Percentiles rank a stretch among this genome's conserved stretches.
Conservation (phyloP, 768 basidiomycete genomes). For the Leccinum imitatum region DNA sequence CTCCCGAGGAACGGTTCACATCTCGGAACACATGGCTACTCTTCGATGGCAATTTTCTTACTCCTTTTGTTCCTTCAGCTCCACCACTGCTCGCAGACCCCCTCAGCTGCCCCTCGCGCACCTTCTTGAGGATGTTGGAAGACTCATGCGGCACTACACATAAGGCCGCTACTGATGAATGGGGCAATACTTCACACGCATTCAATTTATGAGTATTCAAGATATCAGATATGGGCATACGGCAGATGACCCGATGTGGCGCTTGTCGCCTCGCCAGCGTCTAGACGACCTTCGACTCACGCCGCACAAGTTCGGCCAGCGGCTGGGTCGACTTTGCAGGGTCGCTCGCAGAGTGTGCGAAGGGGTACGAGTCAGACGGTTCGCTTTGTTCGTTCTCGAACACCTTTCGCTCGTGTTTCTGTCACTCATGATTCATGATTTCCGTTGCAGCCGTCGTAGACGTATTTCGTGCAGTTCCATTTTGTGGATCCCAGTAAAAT, state of each 20-base stretch:
- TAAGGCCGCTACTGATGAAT: too few species aligned
- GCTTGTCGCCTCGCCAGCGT: background rate
- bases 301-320: background rate
- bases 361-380: slow-evolving; percentile 1
- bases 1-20: slow-evolving; percentile 19
- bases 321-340: too few species aligned
- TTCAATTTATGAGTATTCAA: too few species aligned
- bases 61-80: slow-evolving; percentile 57
- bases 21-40: slow-evolving; percentile 59
- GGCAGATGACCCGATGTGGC: too few species aligned
- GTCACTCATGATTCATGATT: background rate
- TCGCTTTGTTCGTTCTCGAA: slow-evolving; percentile 20
- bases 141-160: too few species aligned
- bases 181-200: too few species aligned
- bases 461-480: slow-evolving; percentile 18
- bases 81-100: slow-evolving; percentile 53
- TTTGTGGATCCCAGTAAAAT: slow-evolving; percentile 18
- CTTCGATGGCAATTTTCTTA: slow-evolving; percentile 61
- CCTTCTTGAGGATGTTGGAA: too few species aligned
- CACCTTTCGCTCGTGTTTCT: background rate
- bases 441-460: slow-evolving; percentile 10
- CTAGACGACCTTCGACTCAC: background rate
- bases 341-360: background rate
- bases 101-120: slow-evolving; percentile 61
- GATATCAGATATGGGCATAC: too few species aligned